Conservation (phyloP, 345 rosid genomes). For the Erodium maritimum region DNA sequence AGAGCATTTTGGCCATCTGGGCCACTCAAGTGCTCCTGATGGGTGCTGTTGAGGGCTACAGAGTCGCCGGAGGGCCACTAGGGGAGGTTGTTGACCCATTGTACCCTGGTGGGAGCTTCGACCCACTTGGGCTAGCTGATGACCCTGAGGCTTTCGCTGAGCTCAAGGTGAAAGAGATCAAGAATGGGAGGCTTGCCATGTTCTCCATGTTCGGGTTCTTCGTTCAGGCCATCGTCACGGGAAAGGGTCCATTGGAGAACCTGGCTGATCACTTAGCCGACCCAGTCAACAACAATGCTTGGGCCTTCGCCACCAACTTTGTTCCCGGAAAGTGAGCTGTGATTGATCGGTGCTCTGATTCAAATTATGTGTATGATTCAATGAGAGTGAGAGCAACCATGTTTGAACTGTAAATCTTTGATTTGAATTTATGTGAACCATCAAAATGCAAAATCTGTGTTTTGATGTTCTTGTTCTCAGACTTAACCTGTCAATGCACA, state of each 20-base stretch:
- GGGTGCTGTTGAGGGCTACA: conserved; percentile 13
- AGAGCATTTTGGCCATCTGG: conserved; percentile 9
- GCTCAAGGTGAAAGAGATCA: conserved; percentile 11
- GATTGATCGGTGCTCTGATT: too few relatives aligned
- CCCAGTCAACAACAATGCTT: conserved; percentile 10
- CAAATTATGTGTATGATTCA: too few relatives aligned
- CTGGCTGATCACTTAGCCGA: conserved; percentile 10
- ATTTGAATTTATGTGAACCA: too few relatives aligned
- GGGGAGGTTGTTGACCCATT: conserved; percentile 5
- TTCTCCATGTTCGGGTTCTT: conserved; percentile 12
- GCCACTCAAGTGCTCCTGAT: conserved; percentile 8
- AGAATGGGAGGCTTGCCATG: conserved; percentile 9
- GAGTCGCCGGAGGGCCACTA: conserved; percentile 6
- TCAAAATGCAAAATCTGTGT: too few relatives aligned
- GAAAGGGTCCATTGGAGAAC: conserved; percentile 12
- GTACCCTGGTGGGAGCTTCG: conserved; percentile 1
- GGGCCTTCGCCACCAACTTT: conserved; percentile 14
- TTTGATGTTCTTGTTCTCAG: too few relatives aligned
- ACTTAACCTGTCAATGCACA: too few relatives aligned
- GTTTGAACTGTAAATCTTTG: too few relatives aligned
- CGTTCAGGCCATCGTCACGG: conserved; percentile 12
- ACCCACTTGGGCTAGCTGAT: conserved; percentile 7
- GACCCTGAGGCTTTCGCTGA: conserved; percentile 12
- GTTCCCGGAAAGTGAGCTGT: conserved; percentile 8
- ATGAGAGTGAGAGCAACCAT: too few relatives aligned